phyloP scores from a whole-genome alignment of 192 early-diverging fungal species.

The Piromyces finnis region DNA sequence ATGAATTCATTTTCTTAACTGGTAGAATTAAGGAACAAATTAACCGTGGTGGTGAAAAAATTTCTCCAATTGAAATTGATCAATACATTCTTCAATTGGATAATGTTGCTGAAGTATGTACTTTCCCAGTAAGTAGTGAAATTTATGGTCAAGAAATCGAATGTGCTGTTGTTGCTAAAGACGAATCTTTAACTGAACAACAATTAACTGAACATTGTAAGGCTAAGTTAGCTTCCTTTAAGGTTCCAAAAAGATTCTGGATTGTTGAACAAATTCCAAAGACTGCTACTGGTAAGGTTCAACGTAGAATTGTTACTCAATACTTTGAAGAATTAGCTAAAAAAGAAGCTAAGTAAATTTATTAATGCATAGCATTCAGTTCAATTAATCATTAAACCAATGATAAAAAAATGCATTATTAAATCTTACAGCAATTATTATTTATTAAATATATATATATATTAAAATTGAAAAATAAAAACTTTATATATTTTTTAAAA shows the following conservation, averaged over 20 bases:
- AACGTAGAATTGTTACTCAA: slow-evolving; percentile 34
- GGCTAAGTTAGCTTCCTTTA: slow-evolving; percentile 45
- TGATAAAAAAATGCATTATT: too few relatives aligned
- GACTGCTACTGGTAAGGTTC: slow-evolving; percentile 59
- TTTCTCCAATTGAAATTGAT: slow-evolving; percentile 68
- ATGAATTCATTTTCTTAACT: slow-evolving; percentile 60
- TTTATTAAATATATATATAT: too few relatives aligned
- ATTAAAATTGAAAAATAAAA: too few relatives aligned
- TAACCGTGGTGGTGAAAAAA: slow-evolving; percentile 80
- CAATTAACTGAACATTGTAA: slow-evolving; percentile 24
- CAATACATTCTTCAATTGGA: slow-evolving; percentile 35
- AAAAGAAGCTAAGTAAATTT: not conserved
- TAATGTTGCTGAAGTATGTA: slow-evolving; percentile 50
- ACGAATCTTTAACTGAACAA: slow-evolving; percentile 23
- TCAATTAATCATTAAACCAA: too few relatives aligned
- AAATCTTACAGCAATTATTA: too few relatives aligned
- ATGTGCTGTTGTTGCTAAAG: slow-evolving; percentile 44
- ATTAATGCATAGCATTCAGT: too few relatives aligned
- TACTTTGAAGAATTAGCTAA: slow-evolving; percentile 15
- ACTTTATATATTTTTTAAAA: too few relatives aligned
- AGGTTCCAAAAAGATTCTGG: slow-evolving; percentile 52
- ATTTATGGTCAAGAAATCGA: slow-evolving; percentile 73
- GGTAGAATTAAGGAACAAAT: slow-evolving; percentile 82
- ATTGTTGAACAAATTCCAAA: slow-evolving; percentile 41
- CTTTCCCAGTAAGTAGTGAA: slow-evolving; percentile 54